Conservation (phyloP, 495 filamentous ascomycete genomes). For the Lophium mytilinum region DNA sequence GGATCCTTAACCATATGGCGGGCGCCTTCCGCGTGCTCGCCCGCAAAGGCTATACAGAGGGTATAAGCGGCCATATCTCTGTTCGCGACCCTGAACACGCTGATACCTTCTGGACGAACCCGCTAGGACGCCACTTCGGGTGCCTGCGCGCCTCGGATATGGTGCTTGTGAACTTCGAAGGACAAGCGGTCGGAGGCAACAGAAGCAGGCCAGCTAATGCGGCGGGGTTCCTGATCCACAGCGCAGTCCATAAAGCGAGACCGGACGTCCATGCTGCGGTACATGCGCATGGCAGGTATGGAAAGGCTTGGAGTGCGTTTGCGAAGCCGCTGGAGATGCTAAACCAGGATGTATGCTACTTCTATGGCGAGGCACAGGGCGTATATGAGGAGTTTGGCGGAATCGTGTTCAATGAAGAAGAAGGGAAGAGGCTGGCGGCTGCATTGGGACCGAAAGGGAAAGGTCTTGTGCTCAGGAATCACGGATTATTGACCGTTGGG, state of each 20-base stretch:
- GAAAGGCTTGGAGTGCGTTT: conserved; percentile 36
- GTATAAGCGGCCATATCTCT: conserved; percentile 57
- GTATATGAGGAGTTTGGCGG: conserved; percentile 36
- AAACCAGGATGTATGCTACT: conserved; percentile 36
- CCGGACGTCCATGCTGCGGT: conserved; percentile 36
- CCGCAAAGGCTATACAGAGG: conserved; percentile 53
- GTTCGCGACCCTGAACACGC: conserved; percentile 54
- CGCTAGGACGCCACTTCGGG: conserved; percentile 33
- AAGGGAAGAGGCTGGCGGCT: conserved; percentile 33
- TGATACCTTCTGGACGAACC: conserved; percentile 59
- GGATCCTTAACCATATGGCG: conserved; percentile 50
- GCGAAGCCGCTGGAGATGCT: conserved; percentile 36
- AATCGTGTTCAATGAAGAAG: conserved; percentile 31
- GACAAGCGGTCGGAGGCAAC: conserved; percentile 35
- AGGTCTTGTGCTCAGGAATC: conserved; percentile 34
- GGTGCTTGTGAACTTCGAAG: conserved; percentile 35
- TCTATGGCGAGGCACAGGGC: conserved; percentile 35
- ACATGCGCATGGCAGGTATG: conserved; percentile 31
- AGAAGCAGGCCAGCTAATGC: conserved; percentile 32
- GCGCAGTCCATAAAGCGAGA: conserved; percentile 33
- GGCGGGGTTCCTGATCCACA: conserved; percentile 37
- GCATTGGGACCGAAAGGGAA: conserved; percentile 35
- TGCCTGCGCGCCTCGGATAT: conserved; percentile 34
- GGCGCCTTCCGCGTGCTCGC: conserved; percentile 53
- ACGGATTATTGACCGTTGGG: conserved; percentile 36